Conservation (phyloP, 352 stramenopile species). For the Elongisporangium anandrum region DNA sequence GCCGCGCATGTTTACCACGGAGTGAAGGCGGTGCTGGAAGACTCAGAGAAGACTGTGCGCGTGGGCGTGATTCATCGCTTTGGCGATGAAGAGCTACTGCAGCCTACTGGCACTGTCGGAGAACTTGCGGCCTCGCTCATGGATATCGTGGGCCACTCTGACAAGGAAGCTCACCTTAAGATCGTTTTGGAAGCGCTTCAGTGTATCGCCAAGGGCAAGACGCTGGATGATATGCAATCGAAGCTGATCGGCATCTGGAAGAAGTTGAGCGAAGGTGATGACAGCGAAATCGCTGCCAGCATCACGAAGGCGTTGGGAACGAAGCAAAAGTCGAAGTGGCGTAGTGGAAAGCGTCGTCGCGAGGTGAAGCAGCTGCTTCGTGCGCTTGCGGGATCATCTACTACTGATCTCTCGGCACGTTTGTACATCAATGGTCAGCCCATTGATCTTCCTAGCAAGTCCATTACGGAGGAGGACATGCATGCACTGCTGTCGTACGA, state of each 20-base stretch:
- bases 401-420: conserved; percentile 19
- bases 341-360: conserved; percentile 20
- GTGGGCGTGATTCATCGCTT: conserved; percentile 53
- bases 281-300: conserved; percentile 5
- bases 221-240: conserved; percentile 31
- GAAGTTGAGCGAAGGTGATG: conserved; percentile 15
- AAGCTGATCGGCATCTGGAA: conserved; percentile 49
- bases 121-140: conserved; percentile 50
- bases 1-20: conserved; percentile 48
- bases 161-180: conserved; percentile 43
- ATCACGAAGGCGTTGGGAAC: conserved; percentile 17
- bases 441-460: conserved; percentile 45
- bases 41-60: conserved; percentile 57
- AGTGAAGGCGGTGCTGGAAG: conserved; percentile 63
- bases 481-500: conserved; percentile 63
- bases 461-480: conserved; percentile 61
- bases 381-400: conserved; percentile 21
- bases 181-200: conserved; percentile 52
- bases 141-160: conserved; percentile 41
- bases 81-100: conserved; percentile 5
- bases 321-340: conserved; percentile 18
- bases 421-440: conserved; percentile 73
- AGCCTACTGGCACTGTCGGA: conserved; percentile 13
- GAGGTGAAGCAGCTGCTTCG: conserved; percentile 40
- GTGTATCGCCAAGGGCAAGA: conserved; percentile 54